Evolutionary conservation across 179 eudicot species (phyloP).

Genomic region (Silene coronaria): DNA sequence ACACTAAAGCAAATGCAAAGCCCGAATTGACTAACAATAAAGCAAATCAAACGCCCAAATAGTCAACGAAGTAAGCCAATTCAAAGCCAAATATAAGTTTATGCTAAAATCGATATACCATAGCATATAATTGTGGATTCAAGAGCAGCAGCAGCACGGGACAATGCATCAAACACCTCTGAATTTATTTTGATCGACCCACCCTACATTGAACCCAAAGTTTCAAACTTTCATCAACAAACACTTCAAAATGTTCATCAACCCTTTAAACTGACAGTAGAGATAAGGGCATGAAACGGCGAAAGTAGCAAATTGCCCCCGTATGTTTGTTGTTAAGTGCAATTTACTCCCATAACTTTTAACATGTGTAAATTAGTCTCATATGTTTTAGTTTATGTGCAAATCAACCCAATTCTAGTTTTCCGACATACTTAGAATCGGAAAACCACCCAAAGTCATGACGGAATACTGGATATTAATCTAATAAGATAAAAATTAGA

Average conservation of each 20-base stretch:
- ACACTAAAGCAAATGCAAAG: neutral
- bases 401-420: too few species aligned
- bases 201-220: slow-evolving; percentile 2
- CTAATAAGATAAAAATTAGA: too few species aligned
- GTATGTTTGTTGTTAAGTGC: too few species aligned
- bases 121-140: slow-evolving; percentile 50
- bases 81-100: neutral
- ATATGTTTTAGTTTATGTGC: too few species aligned
- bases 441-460: too few species aligned
- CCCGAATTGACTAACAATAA: too few species aligned
- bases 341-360: too few species aligned
- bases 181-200: slow-evolving; percentile 29
- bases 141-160: slow-evolving; percentile 38
- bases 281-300: too few species aligned
- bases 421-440: too few species aligned
- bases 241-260: neutral
- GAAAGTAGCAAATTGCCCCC: too few species aligned
- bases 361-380: too few species aligned
- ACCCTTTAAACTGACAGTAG: neutral
- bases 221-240: neutral
- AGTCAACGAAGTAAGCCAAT: neutral
- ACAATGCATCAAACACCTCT: slow-evolving; percentile 38
- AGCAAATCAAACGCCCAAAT: neutral
- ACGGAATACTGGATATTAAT: too few species aligned
- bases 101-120: slow-evolving; percentile 23